Evolutionary conservation across 192 early-diverging fungal genomes (phyloP).

Genomic region (Radiomyces spectabilis): DNA sequence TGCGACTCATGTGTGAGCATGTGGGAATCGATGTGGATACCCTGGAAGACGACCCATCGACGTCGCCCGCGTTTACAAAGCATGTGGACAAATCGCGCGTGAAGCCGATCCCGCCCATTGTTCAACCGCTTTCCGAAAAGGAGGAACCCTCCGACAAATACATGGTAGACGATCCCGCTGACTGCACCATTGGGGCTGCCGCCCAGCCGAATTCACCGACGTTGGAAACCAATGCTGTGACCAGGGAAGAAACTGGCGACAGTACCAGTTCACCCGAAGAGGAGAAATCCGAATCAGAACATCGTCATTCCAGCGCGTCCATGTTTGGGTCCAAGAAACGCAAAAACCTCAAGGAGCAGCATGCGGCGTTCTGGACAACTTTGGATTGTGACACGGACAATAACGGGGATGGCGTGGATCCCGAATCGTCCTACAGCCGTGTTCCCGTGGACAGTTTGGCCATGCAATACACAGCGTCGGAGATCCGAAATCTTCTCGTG

Average conservation of each 20-base stretch:
- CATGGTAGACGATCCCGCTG: no score
- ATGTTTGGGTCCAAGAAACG: no score
- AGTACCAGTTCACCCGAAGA: constrained; percentile 2
- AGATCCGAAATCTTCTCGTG: constrained; percentile 19
- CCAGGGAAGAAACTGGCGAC: not conserved
- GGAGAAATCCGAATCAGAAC: constrained; percentile 11
- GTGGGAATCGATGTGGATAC: constrained; percentile 46
- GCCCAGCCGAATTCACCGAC: no score
- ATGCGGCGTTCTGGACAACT: not conserved
- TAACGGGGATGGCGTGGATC: constrained; percentile 7
- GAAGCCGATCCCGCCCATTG: no score
- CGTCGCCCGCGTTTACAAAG: no score
- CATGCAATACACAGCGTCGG: not conserved
- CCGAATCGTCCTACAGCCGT: not conserved
- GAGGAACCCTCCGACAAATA: no score
- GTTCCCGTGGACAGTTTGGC: not conserved
- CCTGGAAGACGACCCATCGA: not conserved
- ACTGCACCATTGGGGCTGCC: no score
- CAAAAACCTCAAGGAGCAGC: constrained; percentile 1
- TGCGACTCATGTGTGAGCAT: constrained; percentile 73
- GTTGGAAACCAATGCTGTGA: no score
- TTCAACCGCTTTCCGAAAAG: no score
- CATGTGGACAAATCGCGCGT: no score
- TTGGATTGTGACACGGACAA: constrained; percentile 12
- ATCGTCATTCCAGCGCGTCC: no score